phyloP scores from a whole-genome alignment of 140 eudicot genomes.

The Erigeron philadelphicus region DNA sequence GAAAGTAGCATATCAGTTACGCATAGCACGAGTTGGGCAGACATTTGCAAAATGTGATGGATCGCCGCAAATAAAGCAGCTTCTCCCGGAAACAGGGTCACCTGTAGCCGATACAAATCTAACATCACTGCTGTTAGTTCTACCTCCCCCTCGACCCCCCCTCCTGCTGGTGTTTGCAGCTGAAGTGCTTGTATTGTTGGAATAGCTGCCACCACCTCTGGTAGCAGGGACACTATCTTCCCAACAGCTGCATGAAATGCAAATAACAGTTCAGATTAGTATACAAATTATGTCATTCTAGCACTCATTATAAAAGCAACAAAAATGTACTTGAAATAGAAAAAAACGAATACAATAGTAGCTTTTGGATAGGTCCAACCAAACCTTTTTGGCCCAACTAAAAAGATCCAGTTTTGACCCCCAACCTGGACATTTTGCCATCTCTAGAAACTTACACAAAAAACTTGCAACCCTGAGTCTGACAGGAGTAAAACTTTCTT shows the following conservation, averaged over 20 bases:
- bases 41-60: constrained; percentile 90
- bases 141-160: constrained; percentile 45
- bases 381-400: no score
- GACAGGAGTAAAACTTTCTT: constrained; percentile 78
- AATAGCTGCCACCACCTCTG: constrained; percentile 36
- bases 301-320: no score
- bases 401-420: no score
- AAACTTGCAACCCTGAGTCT: constrained; percentile 76
- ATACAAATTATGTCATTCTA: no score
- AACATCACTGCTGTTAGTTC: constrained; percentile 29
- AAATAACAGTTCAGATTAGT: no score
- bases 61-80: constrained; percentile 89
- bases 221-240: constrained; percentile 51
- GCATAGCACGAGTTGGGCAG: constrained; percentile 77
- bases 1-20: constrained; percentile 19
- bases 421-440: no score
- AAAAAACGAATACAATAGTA: no score
- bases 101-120: constrained; percentile 92
- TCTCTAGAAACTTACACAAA: constrained; percentile 56
- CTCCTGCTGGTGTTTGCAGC: constrained; percentile 37
- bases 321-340: no score
- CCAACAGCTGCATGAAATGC: constrained; percentile 32
- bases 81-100: constrained; percentile 71
- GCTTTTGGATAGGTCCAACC: no score
- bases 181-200: not conserved